These are phyloP conservation scores for Hericium alpestre DNA, from an alignment of 768 basidiomycete species.

Conservation along the genomic window DNA sequence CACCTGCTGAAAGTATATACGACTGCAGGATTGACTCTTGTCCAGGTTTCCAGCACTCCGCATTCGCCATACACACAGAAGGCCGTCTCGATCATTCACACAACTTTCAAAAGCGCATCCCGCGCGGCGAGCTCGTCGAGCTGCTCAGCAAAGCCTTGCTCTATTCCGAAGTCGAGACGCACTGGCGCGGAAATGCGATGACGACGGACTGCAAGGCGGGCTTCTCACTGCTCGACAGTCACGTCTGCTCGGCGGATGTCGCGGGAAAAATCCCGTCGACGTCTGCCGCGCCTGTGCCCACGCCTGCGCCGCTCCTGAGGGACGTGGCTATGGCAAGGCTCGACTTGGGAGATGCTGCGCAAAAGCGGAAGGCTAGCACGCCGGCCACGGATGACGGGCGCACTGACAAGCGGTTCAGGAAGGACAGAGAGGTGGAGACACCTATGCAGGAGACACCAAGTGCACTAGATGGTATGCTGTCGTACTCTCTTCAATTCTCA, in stretches of 20 bases:
- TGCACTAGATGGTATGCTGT: slow-evolving; percentile 24
- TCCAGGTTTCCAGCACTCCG: slow-evolving; percentile 70
- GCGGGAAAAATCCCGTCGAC: slow-evolving; percentile 12
- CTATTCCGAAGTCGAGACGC: slow-evolving; percentile 74
- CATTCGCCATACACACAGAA: slow-evolving; percentile 72
- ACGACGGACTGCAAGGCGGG: slow-evolving; percentile 54
- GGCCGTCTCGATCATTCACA: slow-evolving; percentile 60
- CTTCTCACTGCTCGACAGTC: slow-evolving; percentile 68
- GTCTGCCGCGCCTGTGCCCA: background rate
- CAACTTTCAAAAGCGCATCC: slow-evolving; percentile 61
- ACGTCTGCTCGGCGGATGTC: slow-evolving; percentile 51
- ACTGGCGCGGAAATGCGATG: slow-evolving; percentile 59
- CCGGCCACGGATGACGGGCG: slow-evolving; percentile 31
- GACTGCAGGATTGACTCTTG: background rate
- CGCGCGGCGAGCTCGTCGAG: slow-evolving; percentile 73
- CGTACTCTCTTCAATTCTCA: background rate
- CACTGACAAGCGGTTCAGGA: slow-evolving; percentile 54
- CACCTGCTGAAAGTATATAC: slow-evolving; percentile 2
- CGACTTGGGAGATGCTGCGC: slow-evolving; percentile 2
- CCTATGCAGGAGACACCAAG: slow-evolving; percentile 13
- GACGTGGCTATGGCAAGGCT: background rate
- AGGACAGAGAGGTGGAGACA: slow-evolving; percentile 39
- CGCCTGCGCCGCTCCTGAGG: background rate
- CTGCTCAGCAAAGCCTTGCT: slow-evolving; percentile 72
- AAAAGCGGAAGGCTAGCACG: slow-evolving; percentile 13